phyloP scores from a whole-genome alignment of 495 filamentous ascomycete genomes.

The Aspergillus wentii region DNA sequence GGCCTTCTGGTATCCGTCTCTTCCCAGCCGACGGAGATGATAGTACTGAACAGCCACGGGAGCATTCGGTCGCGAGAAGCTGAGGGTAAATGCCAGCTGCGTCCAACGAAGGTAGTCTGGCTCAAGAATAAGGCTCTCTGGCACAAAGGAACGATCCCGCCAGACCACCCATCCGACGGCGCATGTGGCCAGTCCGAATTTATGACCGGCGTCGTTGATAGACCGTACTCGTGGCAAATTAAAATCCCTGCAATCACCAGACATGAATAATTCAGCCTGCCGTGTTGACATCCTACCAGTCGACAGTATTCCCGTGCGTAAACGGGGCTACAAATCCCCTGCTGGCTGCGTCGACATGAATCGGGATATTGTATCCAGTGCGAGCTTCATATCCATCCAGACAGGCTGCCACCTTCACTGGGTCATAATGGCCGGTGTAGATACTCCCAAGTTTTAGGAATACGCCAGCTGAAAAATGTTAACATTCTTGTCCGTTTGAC shows the following conservation, averaged over 20 bases:
- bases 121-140: conserved; percentile 69
- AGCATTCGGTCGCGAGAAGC: conserved; percentile 69
- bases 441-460: conserved; percentile 73
- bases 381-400: conserved; percentile 61
- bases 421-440: conserved; percentile 75
- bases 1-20: conserved; percentile 56
- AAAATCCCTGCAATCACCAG: too few species aligned
- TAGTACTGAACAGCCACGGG: conserved; percentile 74
- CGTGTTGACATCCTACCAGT: conserved; percentile 45
- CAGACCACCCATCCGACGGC: conserved; percentile 75
- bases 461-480: conserved; percentile 46
- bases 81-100: conserved; percentile 68
- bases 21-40: conserved; percentile 71
- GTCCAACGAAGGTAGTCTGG: conserved; percentile 72
- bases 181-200: conserved; percentile 68
- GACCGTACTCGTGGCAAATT: conserved; percentile 66
- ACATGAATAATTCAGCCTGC: too few species aligned
- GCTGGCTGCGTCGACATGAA: conserved; percentile 71
- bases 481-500: not conserved
- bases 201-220: conserved; percentile 72
- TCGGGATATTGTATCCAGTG: conserved; percentile 64
- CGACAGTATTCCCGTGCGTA: conserved; percentile 55
- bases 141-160: conserved; percentile 62
- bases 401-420: conserved; percentile 61
- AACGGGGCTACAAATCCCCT: conserved; percentile 75